Base-by-base conservation (phyloP, 2,329 filamentous ascomycete genomes). In the Cercospora janseana region DNA sequence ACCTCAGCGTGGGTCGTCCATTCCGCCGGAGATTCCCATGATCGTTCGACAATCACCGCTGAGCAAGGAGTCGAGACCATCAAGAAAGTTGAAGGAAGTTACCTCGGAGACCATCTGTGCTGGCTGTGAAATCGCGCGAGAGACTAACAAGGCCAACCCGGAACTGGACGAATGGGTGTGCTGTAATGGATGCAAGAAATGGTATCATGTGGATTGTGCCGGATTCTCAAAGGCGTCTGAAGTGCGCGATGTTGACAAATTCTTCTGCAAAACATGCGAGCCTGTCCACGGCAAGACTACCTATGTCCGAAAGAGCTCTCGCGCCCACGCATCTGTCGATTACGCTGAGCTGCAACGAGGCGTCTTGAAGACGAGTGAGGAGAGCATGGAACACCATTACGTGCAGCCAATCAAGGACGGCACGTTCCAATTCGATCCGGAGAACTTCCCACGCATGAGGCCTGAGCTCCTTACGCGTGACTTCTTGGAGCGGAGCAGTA, bases 341-440 rank as follows among this genome's bases (percentile, higher is more conserved):
- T 86, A 86, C 66, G 82, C 82, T 42, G 81, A 82, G 40, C 71
- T 86, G 31, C 82, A 86, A 58, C 79, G 83, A 65, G 83, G 83
- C 31, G 75, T 85, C 10, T 71, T 86, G 45, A 83, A 83, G 64
- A 81, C 81, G 1, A 81, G 81, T 4, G 79, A 80, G 46, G 81
- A 86, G 53, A 79, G 79, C 24, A 71, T 77, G 41, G 81, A 85
- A 55, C 83, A 86, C 63, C 83, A 85, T 61, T 86, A 86, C 63
- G 82, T 86, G 48, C 76, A 82, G 56, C 78, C 79, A 5, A 82
- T 86, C 66, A 83, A 83, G 60, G 79, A 85, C 56, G 81, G 81
- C 16, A 80, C 77, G 34, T 79, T 85, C 51, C 73, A 72, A 31
- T 83, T 85, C 55, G 70, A 79, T 13, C 75, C 77, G 0, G 83